Evolutionary conservation across 1,139 yeast species (phyloP).

Genomic region (Nadsonia starkeyi-henricii): DNA sequence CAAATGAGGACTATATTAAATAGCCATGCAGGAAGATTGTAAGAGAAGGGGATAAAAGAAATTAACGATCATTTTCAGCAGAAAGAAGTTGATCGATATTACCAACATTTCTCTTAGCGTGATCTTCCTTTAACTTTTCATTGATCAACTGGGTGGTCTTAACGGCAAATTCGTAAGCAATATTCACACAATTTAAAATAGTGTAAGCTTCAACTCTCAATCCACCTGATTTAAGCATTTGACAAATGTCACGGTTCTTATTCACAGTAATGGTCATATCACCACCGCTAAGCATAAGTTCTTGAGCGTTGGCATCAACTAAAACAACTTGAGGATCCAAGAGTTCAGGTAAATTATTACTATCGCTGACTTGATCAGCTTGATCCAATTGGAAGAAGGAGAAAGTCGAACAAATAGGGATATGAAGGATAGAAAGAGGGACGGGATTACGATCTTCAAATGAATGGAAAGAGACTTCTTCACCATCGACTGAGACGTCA

Average conservation of each 20-base stretch:
- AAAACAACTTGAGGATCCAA: slow-evolving; percentile 34
- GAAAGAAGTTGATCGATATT: slow-evolving; percentile 18
- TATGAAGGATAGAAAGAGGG: slow-evolving; percentile 69
- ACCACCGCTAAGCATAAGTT: slow-evolving; percentile 68
- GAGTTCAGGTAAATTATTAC: slow-evolving; percentile 19
- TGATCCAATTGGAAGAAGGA: slow-evolving; percentile 45
- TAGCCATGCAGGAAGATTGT: too few species aligned
- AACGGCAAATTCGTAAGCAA: slow-evolving; percentile 53
- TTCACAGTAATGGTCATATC: slow-evolving; percentile 73
- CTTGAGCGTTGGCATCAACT: slow-evolving; percentile 65
- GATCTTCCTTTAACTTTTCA: slow-evolving; percentile 42
- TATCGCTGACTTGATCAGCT: slow-evolving; percentile 10
- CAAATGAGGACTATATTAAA: not conserved
- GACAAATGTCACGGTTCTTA: slow-evolving; percentile 82
- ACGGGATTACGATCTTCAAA: slow-evolving; percentile 78
- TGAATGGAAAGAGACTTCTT: slow-evolving; percentile 55
- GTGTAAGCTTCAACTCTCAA: slow-evolving; percentile 63
- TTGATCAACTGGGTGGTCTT: slow-evolving; percentile 52
- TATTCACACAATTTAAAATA: slow-evolving; percentile 53
- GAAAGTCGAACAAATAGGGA: slow-evolving; percentile 85
- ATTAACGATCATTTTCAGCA: slow-evolving; percentile 21
- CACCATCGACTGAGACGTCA: slow-evolving; percentile 64
- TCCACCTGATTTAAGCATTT: slow-evolving; percentile 83
- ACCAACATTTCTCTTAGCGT: slow-evolving; percentile 23
- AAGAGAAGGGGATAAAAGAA: not conserved